phyloP scores from a whole-genome alignment of 2,329 filamentous ascomycete genomes.

The Colletotrichum coccodes region DNA sequence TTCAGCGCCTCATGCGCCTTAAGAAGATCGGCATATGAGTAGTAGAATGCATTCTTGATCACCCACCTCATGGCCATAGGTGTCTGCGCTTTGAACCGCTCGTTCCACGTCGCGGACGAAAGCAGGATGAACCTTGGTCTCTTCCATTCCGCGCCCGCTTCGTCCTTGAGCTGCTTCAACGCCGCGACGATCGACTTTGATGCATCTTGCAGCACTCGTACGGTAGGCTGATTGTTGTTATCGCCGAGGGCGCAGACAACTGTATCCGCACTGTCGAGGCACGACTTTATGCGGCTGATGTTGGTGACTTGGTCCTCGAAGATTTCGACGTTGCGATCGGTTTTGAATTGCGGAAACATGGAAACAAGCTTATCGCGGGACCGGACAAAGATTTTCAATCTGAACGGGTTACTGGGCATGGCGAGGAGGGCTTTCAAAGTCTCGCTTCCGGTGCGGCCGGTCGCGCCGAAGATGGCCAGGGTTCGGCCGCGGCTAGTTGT shows the following conservation, averaged over 20 bases:
- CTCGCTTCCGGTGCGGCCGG: constrained; percentile 24
- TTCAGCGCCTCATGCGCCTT: constrained; percentile 13
- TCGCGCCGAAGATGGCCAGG: constrained; percentile 27
- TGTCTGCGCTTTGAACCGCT: background rate
- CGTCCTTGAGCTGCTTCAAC: background rate
- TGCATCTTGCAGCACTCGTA: constrained; percentile 5
- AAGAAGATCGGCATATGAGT: constrained; percentile 20
- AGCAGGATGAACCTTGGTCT: constrained; percentile 9
- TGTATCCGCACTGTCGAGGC: constrained; percentile 13
- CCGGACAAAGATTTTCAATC: constrained; percentile 14
- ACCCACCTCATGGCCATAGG: constrained; percentile 4
- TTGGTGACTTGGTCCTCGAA: constrained; percentile 27
- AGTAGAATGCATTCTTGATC: constrained; percentile 22
- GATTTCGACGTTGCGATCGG: background rate
- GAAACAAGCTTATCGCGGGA: constrained; percentile 10
- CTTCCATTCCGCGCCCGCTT: background rate
- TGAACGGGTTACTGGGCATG: background rate
- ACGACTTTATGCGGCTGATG: background rate
- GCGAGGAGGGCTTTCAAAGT: constrained; percentile 14
- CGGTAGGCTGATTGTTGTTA: constrained; percentile 15
- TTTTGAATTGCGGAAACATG: background rate
- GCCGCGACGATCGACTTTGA: constrained; percentile 8
- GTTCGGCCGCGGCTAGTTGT: background rate
- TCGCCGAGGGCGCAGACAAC: constrained; percentile 24
- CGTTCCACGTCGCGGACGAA: constrained; percentile 23